Evolutionary conservation across 1,139 yeast species (phyloP), one percentile per base, ranked within the genome.

Genomic region (Blastobotrys aristatus): DNA sequence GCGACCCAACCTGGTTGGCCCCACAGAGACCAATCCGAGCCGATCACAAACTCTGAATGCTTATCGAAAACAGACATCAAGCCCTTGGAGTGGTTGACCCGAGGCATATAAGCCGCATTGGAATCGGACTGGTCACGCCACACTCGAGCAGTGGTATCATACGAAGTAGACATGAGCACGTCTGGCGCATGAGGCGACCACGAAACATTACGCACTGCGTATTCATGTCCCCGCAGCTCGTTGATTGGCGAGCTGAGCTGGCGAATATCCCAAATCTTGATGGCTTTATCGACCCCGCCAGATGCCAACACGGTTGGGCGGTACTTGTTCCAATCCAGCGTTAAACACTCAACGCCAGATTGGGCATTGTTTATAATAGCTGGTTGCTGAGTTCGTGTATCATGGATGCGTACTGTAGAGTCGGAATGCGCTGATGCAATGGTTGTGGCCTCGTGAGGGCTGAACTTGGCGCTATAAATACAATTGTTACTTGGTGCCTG

Each of bases 11-110:
- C 97, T 2, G 94, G 95, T 55, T 83, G 82, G 8, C 97, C 97
- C 97, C 97, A 92, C 48, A 92, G 68, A 57, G 95, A 84, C 83
- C 96, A 92, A 66, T 92, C 97, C 54, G 92, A 84, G n/a, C 95
- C 97, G 55, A 86, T 79, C 2, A 85, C 97, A 68, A 92, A 92
- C 69, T 92, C 98, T 34, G 80, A 75, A 67, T 92, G 97, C 42
- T 67, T 69, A 29, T 75, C 73, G 72, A 88, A 85, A n/a, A 77
- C 74, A 7, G 77, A 79, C 34, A 73, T 66, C 47, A 80, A 71
- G 0, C 81, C 79, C 42, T 70, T 72, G 30, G 69, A 68, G 34
- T 67, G 71, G 58, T 50, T 71, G 60, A 56, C 66, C 62, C 58
- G 71, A 65, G 46, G 68, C 55, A 42, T 75, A 71, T 46, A 78